phyloP scores from a whole-genome alignment of 2,329 filamentous ascomycete species.

The Claviceps maximensis region DNA sequence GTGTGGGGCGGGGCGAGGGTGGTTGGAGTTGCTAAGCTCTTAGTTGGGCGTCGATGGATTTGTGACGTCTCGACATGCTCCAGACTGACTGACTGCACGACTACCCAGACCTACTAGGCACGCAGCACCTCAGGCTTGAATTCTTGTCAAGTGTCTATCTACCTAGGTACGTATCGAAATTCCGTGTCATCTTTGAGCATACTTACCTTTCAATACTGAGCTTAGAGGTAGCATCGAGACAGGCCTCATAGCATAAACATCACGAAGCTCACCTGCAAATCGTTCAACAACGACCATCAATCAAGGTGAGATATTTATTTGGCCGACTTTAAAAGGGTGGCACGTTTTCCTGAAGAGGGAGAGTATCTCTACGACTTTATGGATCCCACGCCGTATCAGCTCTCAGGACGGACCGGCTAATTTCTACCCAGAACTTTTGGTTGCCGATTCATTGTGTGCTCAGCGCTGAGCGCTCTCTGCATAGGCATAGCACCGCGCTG shows the following conservation, averaged over 20 bases:
- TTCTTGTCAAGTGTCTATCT: background rate
- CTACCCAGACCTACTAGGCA: background rate
- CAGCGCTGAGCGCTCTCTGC: background rate
- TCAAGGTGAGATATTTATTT: slow-evolving; percentile 1
- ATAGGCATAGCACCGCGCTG: background rate
- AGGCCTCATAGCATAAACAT: background rate
- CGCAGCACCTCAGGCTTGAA: background rate
- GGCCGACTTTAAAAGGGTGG: background rate
- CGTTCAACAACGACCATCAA: background rate
- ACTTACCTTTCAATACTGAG: background rate
- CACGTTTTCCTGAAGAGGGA: background rate
- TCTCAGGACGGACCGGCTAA: background rate
- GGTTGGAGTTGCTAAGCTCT: background rate
- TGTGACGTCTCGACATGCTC: background rate
- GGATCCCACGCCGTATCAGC: background rate
- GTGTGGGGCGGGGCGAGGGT: background rate
- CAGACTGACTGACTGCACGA: background rate
- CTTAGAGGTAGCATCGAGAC: background rate
- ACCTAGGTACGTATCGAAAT: background rate
- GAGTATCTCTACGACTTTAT: background rate
- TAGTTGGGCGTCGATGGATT: background rate
- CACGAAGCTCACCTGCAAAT: background rate
- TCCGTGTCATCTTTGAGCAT: background rate
- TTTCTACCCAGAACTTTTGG: background rate
- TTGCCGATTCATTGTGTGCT: background rate